Percentiles rank a stretch among this genome's conserved stretches.
Evolutionary conservation across 2,329 filamentous ascomycete species (phyloP).

Genomic region (Metarhizium sp.): DNA sequence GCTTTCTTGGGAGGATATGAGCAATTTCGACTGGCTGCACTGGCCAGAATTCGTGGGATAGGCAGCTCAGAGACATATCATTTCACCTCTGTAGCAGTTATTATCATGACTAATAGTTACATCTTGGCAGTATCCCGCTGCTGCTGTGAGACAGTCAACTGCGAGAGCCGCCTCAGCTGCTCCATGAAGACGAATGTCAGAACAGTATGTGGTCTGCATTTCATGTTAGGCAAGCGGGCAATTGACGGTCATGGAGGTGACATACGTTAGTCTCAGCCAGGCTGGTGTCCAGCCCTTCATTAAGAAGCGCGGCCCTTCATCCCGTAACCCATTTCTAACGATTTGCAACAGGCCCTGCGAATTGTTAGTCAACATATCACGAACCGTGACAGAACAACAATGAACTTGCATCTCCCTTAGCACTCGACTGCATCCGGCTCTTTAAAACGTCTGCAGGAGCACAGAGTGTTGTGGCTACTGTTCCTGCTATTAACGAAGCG

Average conservation of each 20-base stretch:
- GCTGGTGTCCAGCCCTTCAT: slow-evolving; percentile 25
- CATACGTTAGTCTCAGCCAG: too few species aligned
- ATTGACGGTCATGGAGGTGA: slow-evolving; percentile 8
- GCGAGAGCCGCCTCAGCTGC: slow-evolving; percentile 26
- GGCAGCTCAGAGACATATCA: not conserved
- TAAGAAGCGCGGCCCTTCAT: slow-evolving; percentile 31
- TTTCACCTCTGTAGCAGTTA: not conserved
- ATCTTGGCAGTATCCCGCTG: not conserved
- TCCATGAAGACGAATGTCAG: slow-evolving; percentile 38
- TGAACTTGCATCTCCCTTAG: too few species aligned
- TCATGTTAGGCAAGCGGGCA: not conserved
- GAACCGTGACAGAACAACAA: too few species aligned
- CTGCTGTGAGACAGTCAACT: not conserved
- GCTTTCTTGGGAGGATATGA: slow-evolving; percentile 50
- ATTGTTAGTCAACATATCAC: not conserved
- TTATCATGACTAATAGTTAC: not conserved
- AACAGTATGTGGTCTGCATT: slow-evolving; percentile 29
- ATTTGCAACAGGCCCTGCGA: slow-evolving; percentile 22
- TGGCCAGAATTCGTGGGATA: slow-evolving; percentile 31
- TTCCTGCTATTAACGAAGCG: too few species aligned
- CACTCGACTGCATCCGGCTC: too few species aligned
- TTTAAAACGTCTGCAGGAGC: too few species aligned
- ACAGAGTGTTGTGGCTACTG: too few species aligned
- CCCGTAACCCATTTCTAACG: slow-evolving; percentile 21
- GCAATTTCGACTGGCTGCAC: slow-evolving; percentile 48